Percentiles rank a stretch among this genome's conserved stretches.
Evolutionary conservation across 2,329 filamentous ascomycete species (phyloP).

Genomic region (Capronia coronata): DNA sequence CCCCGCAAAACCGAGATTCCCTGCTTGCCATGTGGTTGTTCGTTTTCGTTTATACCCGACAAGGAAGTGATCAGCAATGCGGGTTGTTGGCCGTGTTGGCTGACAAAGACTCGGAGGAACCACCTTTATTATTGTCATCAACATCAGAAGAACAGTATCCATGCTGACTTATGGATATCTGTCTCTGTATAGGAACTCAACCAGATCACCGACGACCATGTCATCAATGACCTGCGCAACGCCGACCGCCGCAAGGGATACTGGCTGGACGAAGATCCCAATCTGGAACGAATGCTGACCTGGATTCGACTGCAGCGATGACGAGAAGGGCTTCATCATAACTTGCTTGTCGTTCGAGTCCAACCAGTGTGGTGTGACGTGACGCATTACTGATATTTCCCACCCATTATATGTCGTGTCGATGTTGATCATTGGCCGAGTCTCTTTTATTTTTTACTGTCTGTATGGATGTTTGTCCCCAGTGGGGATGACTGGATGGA

Average conservation of each 20-base stretch:
- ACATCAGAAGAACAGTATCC: too few species aligned
- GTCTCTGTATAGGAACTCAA: conserved; percentile 49
- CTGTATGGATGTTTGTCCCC: too few species aligned
- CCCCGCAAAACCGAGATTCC: conserved; percentile 1
- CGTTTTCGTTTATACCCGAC: neutral
- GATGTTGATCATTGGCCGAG: neutral
- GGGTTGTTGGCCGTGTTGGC: too few species aligned
- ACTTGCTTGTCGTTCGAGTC: too few species aligned
- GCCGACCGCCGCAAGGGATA: conserved; percentile 53
- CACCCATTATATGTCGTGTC: too few species aligned
- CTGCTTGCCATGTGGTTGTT: conserved; percentile 16
- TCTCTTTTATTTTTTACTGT: too few species aligned
- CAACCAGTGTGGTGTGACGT: too few species aligned
- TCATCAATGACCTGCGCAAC: conserved; percentile 50
- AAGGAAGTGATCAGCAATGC: conserved; percentile 22
- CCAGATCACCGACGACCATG: conserved; percentile 51
- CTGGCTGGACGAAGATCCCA: conserved; percentile 57
- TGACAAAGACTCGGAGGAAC: too few species aligned
- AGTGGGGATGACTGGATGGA: too few species aligned
- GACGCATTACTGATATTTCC: neutral
- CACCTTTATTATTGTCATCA: too few species aligned
- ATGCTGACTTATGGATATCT: conserved; percentile 10
- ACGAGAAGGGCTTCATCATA: neutral
- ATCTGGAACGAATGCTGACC: conserved; percentile 45
- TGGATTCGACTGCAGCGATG: conserved; percentile 39